A percentile compares a stretch with the other conserved stretches of the same genome.
Conservation (phyloP, 129 eudicot genomes). For the Artemisia annua region DNA sequence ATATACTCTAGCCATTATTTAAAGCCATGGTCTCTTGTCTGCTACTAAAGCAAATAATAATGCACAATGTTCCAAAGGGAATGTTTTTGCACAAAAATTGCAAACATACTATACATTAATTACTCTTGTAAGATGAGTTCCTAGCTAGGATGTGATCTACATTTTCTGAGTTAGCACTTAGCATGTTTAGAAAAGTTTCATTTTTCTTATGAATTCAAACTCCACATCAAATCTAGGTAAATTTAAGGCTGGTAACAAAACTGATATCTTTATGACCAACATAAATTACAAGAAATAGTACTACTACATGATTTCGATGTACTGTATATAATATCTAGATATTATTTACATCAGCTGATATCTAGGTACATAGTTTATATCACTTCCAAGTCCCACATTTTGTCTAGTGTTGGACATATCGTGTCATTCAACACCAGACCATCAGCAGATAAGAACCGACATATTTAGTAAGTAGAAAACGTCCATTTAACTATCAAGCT, state of each 20-base stretch:
- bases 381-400: not conserved
- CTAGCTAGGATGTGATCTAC: too few relatives aligned
- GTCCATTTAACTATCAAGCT: not conserved
- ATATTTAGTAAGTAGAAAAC: not conserved
- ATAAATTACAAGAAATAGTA: too few relatives aligned
- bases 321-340: not conserved
- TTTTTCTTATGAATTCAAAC: too few relatives aligned
- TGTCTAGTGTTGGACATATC: conserved; percentile 12
- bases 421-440: conserved; percentile 17
- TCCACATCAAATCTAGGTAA: too few relatives aligned
- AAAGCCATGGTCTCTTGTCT: conserved; percentile 22
- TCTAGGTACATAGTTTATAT: not conserved
- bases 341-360: not conserved
- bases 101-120: not conserved
- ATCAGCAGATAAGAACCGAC: not conserved
- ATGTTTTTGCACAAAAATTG: conserved; percentile 27
- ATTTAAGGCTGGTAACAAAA: too few relatives aligned
- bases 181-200: too few relatives aligned
- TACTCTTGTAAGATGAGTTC: too few relatives aligned
- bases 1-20: conserved; percentile 12
- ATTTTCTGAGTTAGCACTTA: too few relatives aligned
- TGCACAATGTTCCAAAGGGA: conserved; percentile 22
- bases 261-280: too few relatives aligned
- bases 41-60: conserved; percentile 14
- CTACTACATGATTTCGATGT: too few relatives aligned